Percentiles rank a stretch among this genome's conserved stretches.
Evolutionary conservation across 2,329 filamentous ascomycete species (phyloP).

Genomic region (Colletotrichum camelliae): DNA sequence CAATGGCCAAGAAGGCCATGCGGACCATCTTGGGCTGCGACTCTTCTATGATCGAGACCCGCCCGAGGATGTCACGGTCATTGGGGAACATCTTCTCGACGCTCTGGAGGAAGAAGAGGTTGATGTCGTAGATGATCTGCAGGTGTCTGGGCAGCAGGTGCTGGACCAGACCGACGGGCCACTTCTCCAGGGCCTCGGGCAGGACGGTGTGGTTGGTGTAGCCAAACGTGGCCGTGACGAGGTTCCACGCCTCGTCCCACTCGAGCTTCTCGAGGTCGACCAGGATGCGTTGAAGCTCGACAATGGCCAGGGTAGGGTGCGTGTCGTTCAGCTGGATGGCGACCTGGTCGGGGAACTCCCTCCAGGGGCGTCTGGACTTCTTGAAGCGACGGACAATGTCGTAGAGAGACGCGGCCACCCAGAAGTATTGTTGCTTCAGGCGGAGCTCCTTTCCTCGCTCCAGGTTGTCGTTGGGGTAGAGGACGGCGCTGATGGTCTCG

Average conservation of each 20-base stretch:
- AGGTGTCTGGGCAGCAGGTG: conserved; percentile 92
- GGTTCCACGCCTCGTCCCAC: conserved; percentile 92
- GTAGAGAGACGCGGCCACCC: conserved; percentile 95
- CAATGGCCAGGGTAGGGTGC: conserved; percentile 93
- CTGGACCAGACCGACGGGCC: conserved; percentile 92
- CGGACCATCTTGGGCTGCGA: conserved; percentile 96
- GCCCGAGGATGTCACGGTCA: conserved; percentile 81
- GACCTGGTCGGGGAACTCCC: conserved; percentile 90
- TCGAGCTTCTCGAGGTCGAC: conserved; percentile 88
- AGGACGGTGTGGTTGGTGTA: conserved; percentile 99
- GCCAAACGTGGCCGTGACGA: conserved; percentile 80
- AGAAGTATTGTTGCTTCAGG: conserved; percentile 99
- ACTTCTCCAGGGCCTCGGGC: conserved; percentile 96
- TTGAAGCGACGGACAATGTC: conserved; percentile 99
- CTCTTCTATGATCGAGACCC: conserved; percentile 98
- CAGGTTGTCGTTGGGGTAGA: conserved; percentile 98
- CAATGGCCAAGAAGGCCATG: conserved; percentile 94
- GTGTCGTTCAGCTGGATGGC: conserved; percentile 99
- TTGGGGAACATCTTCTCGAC: conserved; percentile 92
- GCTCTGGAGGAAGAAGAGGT: conserved; percentile 87
- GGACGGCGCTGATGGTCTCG: conserved; percentile 97
- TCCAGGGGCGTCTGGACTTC: conserved; percentile 92
- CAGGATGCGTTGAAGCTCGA: conserved; percentile 92
- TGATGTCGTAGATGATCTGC: conserved; percentile 98
- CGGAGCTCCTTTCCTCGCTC: conserved; percentile 96